Evolutionary conservation across 2,329 filamentous ascomycete species (phyloP), one percentile per base, ranked within the genome.

Genomic region (Incumbomyces delicatus): DNA sequence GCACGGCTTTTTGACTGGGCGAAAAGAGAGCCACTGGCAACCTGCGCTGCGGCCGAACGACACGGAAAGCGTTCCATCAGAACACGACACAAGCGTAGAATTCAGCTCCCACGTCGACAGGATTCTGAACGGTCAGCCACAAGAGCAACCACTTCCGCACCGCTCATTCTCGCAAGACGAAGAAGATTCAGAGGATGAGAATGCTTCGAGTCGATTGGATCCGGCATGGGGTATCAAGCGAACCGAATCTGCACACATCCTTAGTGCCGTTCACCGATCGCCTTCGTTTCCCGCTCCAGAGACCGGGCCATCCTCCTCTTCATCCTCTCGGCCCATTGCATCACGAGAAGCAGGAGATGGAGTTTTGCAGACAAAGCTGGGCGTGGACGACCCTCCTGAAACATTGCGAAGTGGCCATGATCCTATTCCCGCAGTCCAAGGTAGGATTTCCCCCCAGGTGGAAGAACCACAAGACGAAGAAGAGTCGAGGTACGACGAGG

Each of bases 11-110:
- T 27, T 35, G 37, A 41, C 36, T 13, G 37, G 22, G 17, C 35
- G 16, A 31, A 18, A 41, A 40, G 46, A 42, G 39, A 44, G 67
- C 45, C 69, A 70, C 16, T 78, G 76, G 76, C 74, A 79, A 65
- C 75, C 76, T 37, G 75, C 76, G 16, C 60, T 75, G 50, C 64
- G 72, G 57, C 68, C 70, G 32, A 68, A 76, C 18, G 51, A 57
- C 35, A 48, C 58, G 44, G 50, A 53, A 35, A 31, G 22, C 3
- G 37, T 27, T 4, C 22, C 22, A 27, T 27, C 22, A 27, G 22
- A 27, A 8, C 22, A 27, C 22, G 22, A 27, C 4, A 8, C 22
- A 27, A 8, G 22, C 22, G 22, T 27, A 8, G 22, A 4, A 27
- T 27, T 8, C 22, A 8, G 8, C 22, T 27, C 22, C 8, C 5